A percentile compares a stretch with the other conserved stretches of the same genome.
Conservation (phyloP, 257 asterid species). For the Sherardia arvensis region DNA sequence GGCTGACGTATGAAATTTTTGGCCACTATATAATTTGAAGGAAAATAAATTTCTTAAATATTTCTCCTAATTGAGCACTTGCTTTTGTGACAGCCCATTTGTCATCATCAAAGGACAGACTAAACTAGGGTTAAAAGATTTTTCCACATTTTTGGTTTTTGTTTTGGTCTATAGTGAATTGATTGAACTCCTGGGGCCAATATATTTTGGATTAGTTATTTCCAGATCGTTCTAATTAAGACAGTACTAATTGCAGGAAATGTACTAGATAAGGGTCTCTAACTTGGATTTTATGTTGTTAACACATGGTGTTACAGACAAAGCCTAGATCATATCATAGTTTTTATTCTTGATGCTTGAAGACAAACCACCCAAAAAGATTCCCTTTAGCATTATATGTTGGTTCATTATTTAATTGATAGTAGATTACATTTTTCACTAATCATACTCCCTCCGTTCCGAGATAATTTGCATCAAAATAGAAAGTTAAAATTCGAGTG, state of each 20-base stretch:
- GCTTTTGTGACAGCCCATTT: background rate
- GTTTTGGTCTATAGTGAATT: background rate
- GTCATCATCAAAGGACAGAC: background rate
- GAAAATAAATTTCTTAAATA: too few relatives aligned
- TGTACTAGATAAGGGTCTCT: background rate
- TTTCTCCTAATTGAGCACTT: background rate
- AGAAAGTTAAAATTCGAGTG: too few relatives aligned
- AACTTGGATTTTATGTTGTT: background rate
- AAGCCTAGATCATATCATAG: background rate
- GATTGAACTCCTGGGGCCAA: background rate
- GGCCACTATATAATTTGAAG: too few relatives aligned
- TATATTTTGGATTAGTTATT: background rate
- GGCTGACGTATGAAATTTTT: too few relatives aligned
- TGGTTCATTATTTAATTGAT: background rate
- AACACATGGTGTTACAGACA: background rate
- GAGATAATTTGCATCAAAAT: too few relatives aligned
- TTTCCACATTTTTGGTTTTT: background rate
- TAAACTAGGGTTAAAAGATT: background rate
- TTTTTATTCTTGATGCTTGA: slow-evolving; percentile 1
- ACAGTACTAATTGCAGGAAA: background rate
- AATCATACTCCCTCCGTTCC: too few relatives aligned
- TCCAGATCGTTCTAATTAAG: background rate
- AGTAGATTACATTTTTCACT: too few relatives aligned
- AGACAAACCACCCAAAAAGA: slow-evolving; percentile 3
- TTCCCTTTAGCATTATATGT: background rate